Conservation (phyloP, 768 basidiomycete genomes). For the Lentinus tigrinus region DNA sequence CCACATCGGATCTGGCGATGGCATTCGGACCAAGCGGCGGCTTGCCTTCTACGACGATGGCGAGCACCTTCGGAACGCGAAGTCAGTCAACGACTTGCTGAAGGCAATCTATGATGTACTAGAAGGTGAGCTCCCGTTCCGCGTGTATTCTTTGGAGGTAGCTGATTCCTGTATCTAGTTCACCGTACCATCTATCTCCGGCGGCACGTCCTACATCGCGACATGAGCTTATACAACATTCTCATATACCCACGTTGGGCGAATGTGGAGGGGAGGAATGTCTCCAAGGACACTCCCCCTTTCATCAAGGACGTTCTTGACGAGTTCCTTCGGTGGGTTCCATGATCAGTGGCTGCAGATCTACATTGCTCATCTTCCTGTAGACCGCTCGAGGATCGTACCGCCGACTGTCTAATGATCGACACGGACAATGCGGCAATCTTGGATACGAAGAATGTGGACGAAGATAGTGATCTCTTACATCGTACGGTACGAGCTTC, state of each 20-base stretch:
- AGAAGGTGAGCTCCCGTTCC: constrained; percentile 2
- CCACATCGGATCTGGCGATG: background rate
- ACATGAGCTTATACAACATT: constrained; percentile 14
- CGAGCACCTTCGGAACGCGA: background rate
- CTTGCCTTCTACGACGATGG: constrained; percentile 10
- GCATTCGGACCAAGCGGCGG: background rate
- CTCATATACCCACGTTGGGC: constrained; percentile 13
- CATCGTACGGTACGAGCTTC: background rate
- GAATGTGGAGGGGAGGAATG: background rate
- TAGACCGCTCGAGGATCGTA: background rate
- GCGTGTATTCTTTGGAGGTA: no score
- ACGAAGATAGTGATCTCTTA: background rate
- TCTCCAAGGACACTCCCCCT: background rate
- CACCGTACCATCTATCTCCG: constrained; percentile 1
- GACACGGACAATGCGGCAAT: constrained; percentile 4
- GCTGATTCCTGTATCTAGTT: background rate
- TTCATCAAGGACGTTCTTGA: constrained; percentile 7
- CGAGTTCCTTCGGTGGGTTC: background rate
- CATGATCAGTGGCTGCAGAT: no score
- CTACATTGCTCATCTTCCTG: no score
- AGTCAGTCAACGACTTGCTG: constrained; percentile 13
- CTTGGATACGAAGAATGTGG: background rate
- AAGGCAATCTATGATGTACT: constrained; percentile 12
- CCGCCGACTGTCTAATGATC: constrained; percentile 3
- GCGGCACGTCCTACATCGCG: constrained; percentile 8